Evolutionary conservation across 192 early-diverging fungal genomes (phyloP).

Genomic region (Podila clonocystis): DNA sequence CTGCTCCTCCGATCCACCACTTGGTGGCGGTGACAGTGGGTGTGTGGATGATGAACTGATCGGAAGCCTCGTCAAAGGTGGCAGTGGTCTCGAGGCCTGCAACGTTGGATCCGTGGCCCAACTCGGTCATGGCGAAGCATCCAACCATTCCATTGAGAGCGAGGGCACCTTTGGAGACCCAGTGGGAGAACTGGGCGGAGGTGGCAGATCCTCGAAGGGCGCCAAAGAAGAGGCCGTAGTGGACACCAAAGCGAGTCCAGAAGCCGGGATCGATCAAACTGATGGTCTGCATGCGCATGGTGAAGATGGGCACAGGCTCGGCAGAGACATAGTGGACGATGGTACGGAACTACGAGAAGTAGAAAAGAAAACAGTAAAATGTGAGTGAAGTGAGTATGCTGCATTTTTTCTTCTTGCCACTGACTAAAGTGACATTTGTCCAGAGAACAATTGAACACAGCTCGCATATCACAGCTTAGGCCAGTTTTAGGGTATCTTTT

Average conservation of each 20-base stretch:
- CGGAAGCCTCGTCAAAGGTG: slow-evolving; percentile 75
- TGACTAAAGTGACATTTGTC: neutral
- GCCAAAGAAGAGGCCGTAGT: slow-evolving; percentile 89
- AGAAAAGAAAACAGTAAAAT: neutral
- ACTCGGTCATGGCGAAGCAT: slow-evolving; percentile 91
- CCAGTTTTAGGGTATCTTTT: neutral
- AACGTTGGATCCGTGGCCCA: slow-evolving; percentile 85
- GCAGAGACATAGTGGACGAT: slow-evolving; percentile 72
- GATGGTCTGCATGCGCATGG: slow-evolving; percentile 77
- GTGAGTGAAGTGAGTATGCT: neutral
- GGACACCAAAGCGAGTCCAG: slow-evolving; percentile 91
- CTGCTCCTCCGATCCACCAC: slow-evolving; percentile 97
- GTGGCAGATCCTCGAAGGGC: slow-evolving; percentile 86
- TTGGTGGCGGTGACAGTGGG: slow-evolving; percentile 84
- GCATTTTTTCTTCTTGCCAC: too few species aligned
- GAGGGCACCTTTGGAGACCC: slow-evolving; percentile 82
- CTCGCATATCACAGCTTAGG: neutral
- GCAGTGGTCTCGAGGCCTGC: slow-evolving; percentile 91
- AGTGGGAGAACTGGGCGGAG: slow-evolving; percentile 82
- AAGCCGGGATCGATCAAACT: slow-evolving; percentile 83
- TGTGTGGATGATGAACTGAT: slow-evolving; percentile 84
- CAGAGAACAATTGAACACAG: neutral
- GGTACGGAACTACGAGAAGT: slow-evolving; percentile 53
- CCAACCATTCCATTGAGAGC: slow-evolving; percentile 83
- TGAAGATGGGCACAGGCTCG: slow-evolving; percentile 71